Base-by-base conservation (phyloP, 1,284 basidiomycete species). In the Puccinia polysora region DNA sequence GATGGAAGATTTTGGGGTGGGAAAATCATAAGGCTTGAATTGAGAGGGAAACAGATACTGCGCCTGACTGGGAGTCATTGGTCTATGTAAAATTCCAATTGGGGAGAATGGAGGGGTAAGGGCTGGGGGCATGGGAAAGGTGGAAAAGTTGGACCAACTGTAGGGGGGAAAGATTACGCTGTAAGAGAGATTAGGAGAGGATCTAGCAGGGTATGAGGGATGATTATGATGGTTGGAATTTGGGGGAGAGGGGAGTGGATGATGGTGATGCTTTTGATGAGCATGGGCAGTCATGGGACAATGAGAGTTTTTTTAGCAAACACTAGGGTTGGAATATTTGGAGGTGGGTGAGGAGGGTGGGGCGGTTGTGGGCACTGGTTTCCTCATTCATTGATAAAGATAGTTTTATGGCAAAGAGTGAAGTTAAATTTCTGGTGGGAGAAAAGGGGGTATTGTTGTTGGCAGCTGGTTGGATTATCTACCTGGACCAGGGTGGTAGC, bases 151-250 rank as follows among this genome's bases (percentile, higher is more conserved):
- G 55, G 55, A 36, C 23, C 55, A 4, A 8, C 32, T 36, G 15
- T 30, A 30, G 15, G 12, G 30, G 1, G 50, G 50, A n/a, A 23
- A 23, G 47, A 5, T 5, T 5, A 18, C 25, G 47, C n/a, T 49
- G 32, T 18, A 36, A 36, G 55, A 56, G 32, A 56, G 55, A 36
- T 56, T 36, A n/a, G 55, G 55, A 12, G 32, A 56, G 5, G 55
- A 56, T 1, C n/a, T 56, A 6, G 32, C 55, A 2, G 55, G 23
- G 14, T 36, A 36, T 6, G 38, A 36, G 4, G 55, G n/a, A 3
- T 18, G 55, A 25, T n/a, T n/a, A n/a, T n/a, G 8, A n/a, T 14
- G 55, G 30, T 4, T 18, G 6, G 18, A n/a, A 4, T n/a, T 23
- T 4, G 12, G 52, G 4, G 10, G 52, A 18, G 10, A 14, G 25